Evolutionary conservation across 139 green algal genomes (phyloP), one percentile per base, ranked within the genome.

Genomic region (Chlorella sp.): DNA sequence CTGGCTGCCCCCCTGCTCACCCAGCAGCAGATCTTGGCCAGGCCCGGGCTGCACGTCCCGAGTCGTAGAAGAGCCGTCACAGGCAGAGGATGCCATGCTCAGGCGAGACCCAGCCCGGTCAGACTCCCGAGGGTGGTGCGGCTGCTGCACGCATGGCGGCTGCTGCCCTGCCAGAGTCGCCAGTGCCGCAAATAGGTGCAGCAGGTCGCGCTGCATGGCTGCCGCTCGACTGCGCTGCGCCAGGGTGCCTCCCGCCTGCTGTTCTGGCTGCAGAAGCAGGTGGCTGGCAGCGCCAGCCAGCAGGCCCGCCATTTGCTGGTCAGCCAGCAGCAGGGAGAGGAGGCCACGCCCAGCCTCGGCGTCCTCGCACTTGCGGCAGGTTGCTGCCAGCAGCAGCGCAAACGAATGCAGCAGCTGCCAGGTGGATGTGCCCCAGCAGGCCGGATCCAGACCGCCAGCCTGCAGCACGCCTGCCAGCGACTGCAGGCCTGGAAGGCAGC

Each of bases 401-500:
- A 88, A 12, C 14, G 39, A 16, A 30, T 90, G 82, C 73, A 93
- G 73, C 79, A 92, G 81, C 60, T 75, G 40, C 91, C 91, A 93
- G 12, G 37, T 36, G 68, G 30, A 2, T 24, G 48, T 14, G 14
- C 34, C 18, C 91, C 91, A 93, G 42, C 26, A 14, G 3, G 39
- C 37, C 0, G 76, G 36, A 24, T 90, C 73, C 68, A 83, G 21
- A 16, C 80, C 71, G 19, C 34, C 60, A 3, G 75, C 91, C 81
- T 82, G 76, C 88, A 93, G 88, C 85, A 76, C 75, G 68, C 81
- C 91, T 53, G 88, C 19, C 24, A 86, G 39, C 21, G 66, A 42
- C 53, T 89, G 80, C 68, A 92, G 39, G 36, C 57, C 83, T 3
- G 14, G 39, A 19, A 86, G 36, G 68, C 89, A 92, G 53, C 87